Conservation (phyloP, 2,329 filamentous ascomycete genomes). For the Pseudocercospora pini-densiflorae region DNA sequence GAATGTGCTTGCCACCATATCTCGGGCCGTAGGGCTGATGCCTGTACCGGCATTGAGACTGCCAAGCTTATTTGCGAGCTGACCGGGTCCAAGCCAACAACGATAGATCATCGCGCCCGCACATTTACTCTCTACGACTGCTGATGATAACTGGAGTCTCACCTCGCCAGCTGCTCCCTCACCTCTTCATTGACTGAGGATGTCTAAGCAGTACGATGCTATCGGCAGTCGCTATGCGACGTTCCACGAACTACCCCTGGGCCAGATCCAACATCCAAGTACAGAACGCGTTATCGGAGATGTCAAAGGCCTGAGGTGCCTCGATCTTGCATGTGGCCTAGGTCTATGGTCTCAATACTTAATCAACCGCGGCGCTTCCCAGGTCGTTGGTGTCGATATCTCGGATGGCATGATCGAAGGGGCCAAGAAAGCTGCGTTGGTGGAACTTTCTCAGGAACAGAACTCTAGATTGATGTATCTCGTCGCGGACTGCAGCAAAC, state of each 20-base stretch:
- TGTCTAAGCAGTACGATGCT: constrained; percentile 18
- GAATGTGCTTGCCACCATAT: background rate
- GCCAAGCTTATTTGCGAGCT: background rate
- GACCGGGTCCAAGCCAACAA: background rate
- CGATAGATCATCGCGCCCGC: background rate
- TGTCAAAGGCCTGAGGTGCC: constrained; percentile 19
- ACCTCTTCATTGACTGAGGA: background rate
- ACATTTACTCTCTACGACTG: background rate
- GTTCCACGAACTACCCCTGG: constrained; percentile 11
- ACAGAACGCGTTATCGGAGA: constrained; percentile 12
- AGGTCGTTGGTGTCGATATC: constrained; percentile 18
- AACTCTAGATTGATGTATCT: background rate
- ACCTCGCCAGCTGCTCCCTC: background rate
- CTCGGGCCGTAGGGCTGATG: background rate
- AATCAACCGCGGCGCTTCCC: constrained; percentile 19
- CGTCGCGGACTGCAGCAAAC: constrained; percentile 2
- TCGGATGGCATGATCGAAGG: constrained; percentile 9
- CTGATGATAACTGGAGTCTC: background rate
- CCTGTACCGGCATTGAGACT: background rate
- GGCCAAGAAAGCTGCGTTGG: constrained; percentile 8
- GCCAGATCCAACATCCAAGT: constrained; percentile 6
- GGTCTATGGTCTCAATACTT: constrained; percentile 18
- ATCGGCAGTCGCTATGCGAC: constrained; percentile 14
- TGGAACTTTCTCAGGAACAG: background rate
- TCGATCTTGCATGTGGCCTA: constrained; percentile 26